Percentiles rank a stretch among this genome's conserved stretches.
Conservation (phyloP, 495 filamentous ascomycete genomes). For the Aspergillus homomorphus region DNA sequence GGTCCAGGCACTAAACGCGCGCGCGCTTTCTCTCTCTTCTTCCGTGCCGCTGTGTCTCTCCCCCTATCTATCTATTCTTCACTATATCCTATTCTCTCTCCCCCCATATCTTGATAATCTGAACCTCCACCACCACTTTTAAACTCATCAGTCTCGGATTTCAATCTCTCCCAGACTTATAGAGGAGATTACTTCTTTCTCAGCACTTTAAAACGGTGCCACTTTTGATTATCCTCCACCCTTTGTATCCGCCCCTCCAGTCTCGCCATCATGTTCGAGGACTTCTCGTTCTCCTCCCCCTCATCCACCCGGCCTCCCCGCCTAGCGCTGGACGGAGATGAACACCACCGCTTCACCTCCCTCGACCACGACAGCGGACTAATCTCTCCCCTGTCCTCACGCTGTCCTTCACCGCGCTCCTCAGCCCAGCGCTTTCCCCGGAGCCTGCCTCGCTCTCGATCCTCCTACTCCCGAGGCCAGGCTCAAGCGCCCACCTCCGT, state of each 20-base stretch:
- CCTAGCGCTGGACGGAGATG: constrained; percentile 37
- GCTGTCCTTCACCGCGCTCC: constrained; percentile 46
- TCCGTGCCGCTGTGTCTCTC: background rate
- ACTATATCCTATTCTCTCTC: background rate
- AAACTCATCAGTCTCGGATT: background rate
- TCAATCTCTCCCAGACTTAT: background rate
- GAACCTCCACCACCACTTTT: background rate
- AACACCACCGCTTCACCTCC: constrained; percentile 30
- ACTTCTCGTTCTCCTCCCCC: constrained; percentile 46
- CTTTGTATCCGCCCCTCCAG: background rate
- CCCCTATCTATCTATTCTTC: too few relatives aligned
- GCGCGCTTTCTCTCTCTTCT: background rate
- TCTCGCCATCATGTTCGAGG: constrained; percentile 39
- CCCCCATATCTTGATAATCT: constrained; percentile 1
- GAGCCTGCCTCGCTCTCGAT: constrained; percentile 33
- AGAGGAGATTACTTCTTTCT: background rate
- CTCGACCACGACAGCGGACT: constrained; percentile 39
- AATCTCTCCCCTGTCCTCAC: constrained; percentile 46
- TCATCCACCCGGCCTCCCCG: constrained; percentile 34
- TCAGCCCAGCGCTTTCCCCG: constrained; percentile 31
- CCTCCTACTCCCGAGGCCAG: constrained; percentile 32
- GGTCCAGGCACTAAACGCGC: background rate
- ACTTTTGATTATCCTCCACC: background rate
- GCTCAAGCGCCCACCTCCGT: constrained; percentile 44
- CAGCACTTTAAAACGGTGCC: background rate